Base-by-base conservation (phyloP, 495 filamentous ascomycete genomes). In the Xylona heveae region DNA sequence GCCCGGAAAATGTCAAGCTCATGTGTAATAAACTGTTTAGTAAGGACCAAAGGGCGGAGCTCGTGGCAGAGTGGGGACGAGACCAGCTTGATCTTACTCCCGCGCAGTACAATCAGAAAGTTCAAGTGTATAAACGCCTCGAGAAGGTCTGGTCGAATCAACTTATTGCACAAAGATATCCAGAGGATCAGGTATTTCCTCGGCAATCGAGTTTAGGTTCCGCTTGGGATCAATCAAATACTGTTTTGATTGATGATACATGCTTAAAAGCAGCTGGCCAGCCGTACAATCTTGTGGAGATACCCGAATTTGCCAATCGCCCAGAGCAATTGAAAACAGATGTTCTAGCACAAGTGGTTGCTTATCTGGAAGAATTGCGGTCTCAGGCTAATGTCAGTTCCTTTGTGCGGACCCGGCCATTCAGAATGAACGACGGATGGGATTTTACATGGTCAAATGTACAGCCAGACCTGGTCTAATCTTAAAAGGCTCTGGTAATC, bases 51-150 rank as follows among this genome's bases (percentile, higher is more conserved):
- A 36, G 33, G 1, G 37, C 50, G 0, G 32, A 50, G 0, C 53
- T 92, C 0, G 54, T 82, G 6, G 79, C 71, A 1, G 46, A 64
- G 30, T 95, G 83, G 88, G 73, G 54, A n/a, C 67, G 88, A 10
- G 75, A 92, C 37, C 70, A 62, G 2, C 70, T 97, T 26, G 66
- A 64, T 4, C 66, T 97, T 3, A 58, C 63, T 0, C 5, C 32
- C 0, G 14, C 40, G 0, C 72, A 93, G 38, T 90, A 77, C 47
- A 54, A 55, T 19, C 23, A 43, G n/a, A 77, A 80, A 30, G 61
- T 79, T 1, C 76, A 84, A 45, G 80, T 84, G 24, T 95, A 93
- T 61, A 97, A 97, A 51, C 61, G 71, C 7, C 59, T 97, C 4
- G 57, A 62, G 0, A 57, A 49, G 16, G 53, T 94, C 1, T 97